Evolutionary conservation across 208 protist species (phyloP).

Genomic region (Trichomonas vaginalis): DNA sequence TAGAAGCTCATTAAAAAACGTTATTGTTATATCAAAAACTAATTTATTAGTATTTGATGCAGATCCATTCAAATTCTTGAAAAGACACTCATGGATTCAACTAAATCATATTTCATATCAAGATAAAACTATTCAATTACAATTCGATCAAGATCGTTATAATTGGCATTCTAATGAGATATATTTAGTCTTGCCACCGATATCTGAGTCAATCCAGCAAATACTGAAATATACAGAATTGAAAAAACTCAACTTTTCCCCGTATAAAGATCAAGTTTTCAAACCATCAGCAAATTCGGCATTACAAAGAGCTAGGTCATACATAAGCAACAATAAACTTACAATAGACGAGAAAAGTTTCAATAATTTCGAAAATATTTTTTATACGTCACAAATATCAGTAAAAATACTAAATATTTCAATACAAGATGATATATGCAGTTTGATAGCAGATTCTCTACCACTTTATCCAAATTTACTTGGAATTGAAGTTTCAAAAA

Average conservation of each 20-base stretch:
- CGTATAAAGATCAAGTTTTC: neutral
- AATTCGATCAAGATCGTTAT: neutral
- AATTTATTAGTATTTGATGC: neutral
- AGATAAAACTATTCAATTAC: neutral
- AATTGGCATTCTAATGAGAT: neutral
- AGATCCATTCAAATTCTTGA: neutral
- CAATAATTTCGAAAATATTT: neutral
- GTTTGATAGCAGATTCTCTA: neutral
- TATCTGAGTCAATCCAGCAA: neutral
- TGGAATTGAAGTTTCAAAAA: neutral
- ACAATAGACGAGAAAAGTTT: neutral
- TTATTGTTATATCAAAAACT: neutral
- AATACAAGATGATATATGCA: neutral
- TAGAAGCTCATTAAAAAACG: neutral
- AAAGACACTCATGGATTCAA: neutral
- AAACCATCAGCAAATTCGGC: neutral
- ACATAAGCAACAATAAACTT: neutral
- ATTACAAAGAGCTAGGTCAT: neutral
- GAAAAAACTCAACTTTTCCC: neutral
- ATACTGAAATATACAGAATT: neutral
- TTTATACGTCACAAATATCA: neutral
- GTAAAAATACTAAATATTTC: neutral
- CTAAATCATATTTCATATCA: neutral
- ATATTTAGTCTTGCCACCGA: neutral
- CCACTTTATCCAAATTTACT: neutral